A percentile compares a stretch with the other conserved stretches of the same genome.
Conservation (phyloP, 129 eudicot species). For the Erigeron canadensis region DNA sequence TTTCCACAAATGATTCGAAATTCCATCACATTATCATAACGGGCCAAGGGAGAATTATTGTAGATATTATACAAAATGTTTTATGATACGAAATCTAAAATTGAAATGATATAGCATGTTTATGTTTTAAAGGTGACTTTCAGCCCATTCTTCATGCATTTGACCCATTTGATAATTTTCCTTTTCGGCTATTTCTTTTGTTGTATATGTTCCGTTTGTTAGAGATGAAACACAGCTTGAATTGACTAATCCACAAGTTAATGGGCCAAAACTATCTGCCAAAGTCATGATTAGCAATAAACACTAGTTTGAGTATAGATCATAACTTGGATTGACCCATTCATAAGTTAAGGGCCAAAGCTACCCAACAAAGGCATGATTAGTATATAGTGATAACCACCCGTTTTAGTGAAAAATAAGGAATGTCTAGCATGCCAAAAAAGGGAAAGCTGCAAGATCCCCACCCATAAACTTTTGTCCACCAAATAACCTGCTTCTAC, state of each 20-base stretch:
- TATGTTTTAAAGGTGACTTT: neutral
- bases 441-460: slow-evolving; percentile 29
- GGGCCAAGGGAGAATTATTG: too few species aligned
- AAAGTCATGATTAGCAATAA: slow-evolving; percentile 27
- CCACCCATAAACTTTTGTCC: slow-evolving; percentile 29
- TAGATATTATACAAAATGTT: too few species aligned
- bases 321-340: neutral
- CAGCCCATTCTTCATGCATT: neutral
- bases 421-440: slow-evolving; percentile 35
- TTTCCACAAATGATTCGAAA: too few species aligned
- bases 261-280: neutral
- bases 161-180: neutral
- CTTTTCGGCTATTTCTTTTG: neutral
- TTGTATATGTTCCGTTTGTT: neutral
- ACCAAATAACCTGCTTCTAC: slow-evolving; percentile 15
- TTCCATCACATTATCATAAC: too few species aligned
- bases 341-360: neutral
- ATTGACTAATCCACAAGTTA: neutral
- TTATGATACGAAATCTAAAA: too few species aligned
- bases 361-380: slow-evolving; percentile 10
- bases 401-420: slow-evolving; percentile 23
- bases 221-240: neutral
- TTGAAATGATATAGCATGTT: too few species aligned
- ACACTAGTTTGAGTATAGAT: slow-evolving; percentile 12
- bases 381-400: slow-evolving; percentile 29